Evolutionary conservation across 2,329 filamentous ascomycete genomes (phyloP).

Genomic region (Beauveria sp.): DNA sequence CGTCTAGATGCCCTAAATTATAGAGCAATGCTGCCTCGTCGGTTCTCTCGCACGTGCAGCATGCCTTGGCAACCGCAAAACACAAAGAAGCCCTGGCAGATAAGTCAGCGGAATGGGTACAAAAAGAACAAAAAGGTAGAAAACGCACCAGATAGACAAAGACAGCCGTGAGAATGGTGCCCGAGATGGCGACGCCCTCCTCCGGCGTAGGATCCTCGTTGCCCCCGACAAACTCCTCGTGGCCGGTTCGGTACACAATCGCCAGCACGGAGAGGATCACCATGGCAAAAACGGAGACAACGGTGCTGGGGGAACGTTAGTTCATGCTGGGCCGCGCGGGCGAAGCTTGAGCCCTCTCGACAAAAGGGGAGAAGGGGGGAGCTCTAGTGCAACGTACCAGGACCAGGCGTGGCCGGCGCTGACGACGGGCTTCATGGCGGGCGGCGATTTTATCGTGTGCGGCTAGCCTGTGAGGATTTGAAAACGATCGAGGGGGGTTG

Average conservation of each 20-base stretch:
- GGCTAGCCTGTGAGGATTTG: too few relatives aligned
- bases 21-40: conserved; percentile 76
- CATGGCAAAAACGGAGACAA: conserved; percentile 60
- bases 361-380: background rate
- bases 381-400: conserved; percentile 54
- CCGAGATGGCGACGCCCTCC: conserved; percentile 70
- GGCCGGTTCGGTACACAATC: conserved; percentile 67
- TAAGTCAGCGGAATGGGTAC: background rate
- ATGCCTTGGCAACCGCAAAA: conserved; percentile 88
- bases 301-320: conserved; percentile 48
- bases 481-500: background rate
- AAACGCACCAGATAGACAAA: conserved; percentile 76
- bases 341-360: too few relatives aligned
- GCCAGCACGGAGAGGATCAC: conserved; percentile 57
- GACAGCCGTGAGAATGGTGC: conserved; percentile 80
- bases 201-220: conserved; percentile 60
- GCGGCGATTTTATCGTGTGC: background rate
- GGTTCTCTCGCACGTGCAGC: conserved; percentile 75
- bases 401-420: conserved; percentile 90
- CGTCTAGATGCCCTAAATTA: conserved; percentile 29
- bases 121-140: background rate
- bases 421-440: conserved; percentile 87
- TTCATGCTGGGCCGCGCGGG: background rate
- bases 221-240: conserved; percentile 77
- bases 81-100: conserved; percentile 68